Base-by-base conservation (phyloP, 495 filamentous ascomycete genomes). In the Daldinia childiae region DNA sequence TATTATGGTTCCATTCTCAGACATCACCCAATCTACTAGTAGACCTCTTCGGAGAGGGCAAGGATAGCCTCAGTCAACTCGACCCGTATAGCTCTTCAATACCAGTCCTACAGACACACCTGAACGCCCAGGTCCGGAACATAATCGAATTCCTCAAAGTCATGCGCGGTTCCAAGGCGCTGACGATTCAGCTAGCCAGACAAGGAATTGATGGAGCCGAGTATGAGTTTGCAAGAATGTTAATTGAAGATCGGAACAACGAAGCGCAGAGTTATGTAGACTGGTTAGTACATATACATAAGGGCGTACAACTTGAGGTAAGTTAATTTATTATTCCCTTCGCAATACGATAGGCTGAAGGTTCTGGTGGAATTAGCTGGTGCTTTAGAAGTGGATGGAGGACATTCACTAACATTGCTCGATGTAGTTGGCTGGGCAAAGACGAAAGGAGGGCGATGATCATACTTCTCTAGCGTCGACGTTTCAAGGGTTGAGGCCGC, bases 201-300 rank as follows among this genome's bases (percentile, higher is more conserved):
- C 95, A 99, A 81, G 94, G 94, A 0, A 83, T 98, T 2, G 95
- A 99, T 74, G 95, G 95, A 0, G 93, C 94, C 1, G 95, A 99
- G 80, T 98, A 92, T 70, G 95, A 99, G 80, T 99, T 98, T 82
- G 95, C 96, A 43, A 83, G 93, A 45, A 81, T 94, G 78, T 80
- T 99, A 71, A 88, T 97, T 57, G 95, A 99, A 82, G 95, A 99
- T 77, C 87, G 95, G 69, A 98, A 98, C 79, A 97, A 96, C 70
- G 95, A 99, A 80, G 95, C 95, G 34, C 93, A 95, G 79, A 95
- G 91, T 72, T 98, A 99, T 81, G 95, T 98, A 17, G 95, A 99
- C 81, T 99, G 95, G 95, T 80, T 99, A 79, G 95, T 99, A 60
- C 93, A 97, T 81, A 83, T 98, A 56, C 95, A 99, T 77, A 90